phyloP scores from a whole-genome alignment of 352 stramenopile genomes.

The Pilasporangium apinafurcum region DNA sequence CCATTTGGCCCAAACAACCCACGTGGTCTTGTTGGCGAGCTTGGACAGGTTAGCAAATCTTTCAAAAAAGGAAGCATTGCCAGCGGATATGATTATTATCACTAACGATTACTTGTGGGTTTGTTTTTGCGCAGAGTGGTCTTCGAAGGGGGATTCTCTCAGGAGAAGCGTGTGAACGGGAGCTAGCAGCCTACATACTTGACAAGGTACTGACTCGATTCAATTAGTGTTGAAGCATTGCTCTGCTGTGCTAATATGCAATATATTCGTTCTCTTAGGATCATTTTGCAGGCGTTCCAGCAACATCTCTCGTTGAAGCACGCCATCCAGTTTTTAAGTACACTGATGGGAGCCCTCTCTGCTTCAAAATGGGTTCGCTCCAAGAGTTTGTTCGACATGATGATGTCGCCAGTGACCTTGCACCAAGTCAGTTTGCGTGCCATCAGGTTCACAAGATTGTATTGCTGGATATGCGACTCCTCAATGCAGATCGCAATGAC shows the following conservation, averaged over 20 bases:
- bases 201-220: conserved; percentile 70
- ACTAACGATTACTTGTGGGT: not conserved
- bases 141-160: conserved; percentile 91
- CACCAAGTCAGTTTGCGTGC: conserved; percentile 81
- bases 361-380: conserved; percentile 95
- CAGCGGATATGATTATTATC: not conserved
- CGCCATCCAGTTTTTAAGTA: conserved; percentile 79
- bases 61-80: no score
- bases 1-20: conserved; percentile 98
- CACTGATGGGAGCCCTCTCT: conserved; percentile 27
- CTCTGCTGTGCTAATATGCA: conserved; percentile 7
- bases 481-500: conserved; percentile 98
- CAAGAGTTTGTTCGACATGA: conserved; percentile 96
- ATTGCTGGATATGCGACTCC: conserved; percentile 96
- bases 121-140: conserved; percentile 31
- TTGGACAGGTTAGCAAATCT: conserved; percentile 61
- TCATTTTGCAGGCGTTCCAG: conserved; percentile 78
- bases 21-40: conserved; percentile 83
- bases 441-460: conserved; percentile 98
- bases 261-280: conserved; percentile 46
- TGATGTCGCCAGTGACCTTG: conserved; percentile 93
- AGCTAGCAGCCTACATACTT: conserved; percentile 97
- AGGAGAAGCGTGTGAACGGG: conserved; percentile 94
- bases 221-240: no score
- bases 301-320: conserved; percentile 75